Conservation (phyloP, 371 early-diverging fungal genomes). For the Rhizopus stolonifer region DNA sequence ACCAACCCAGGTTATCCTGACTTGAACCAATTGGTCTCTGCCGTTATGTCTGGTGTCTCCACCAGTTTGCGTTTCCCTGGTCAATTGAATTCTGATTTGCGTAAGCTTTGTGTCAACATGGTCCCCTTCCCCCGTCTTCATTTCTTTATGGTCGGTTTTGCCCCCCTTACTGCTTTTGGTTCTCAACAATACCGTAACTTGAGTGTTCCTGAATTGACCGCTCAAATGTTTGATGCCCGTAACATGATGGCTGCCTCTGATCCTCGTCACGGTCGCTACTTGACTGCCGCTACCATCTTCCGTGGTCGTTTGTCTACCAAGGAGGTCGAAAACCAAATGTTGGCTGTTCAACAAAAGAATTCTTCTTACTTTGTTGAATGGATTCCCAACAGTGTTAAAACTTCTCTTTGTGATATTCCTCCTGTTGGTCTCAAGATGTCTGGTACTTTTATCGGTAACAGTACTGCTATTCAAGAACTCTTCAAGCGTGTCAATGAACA, state of each 20-base stretch:
- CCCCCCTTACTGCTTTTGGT: conserved; percentile 91
- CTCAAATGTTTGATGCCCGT: conserved; percentile 97
- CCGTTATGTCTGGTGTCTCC: conserved; percentile 95
- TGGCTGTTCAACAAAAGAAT: conserved; percentile 93
- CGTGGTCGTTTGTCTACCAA: conserved; percentile 98
- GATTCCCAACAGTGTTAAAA: conserved; percentile 99
- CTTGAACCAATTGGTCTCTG: conserved; percentile 83
- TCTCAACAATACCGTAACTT: conserved; percentile 87
- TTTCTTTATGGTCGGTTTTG: conserved; percentile 99
- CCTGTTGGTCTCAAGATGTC: conserved; percentile 97
- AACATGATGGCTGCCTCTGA: conserved; percentile 99
- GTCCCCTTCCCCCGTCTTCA: conserved; percentile 99
- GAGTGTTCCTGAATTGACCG: conserved; percentile 92
- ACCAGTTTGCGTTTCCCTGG: conserved; percentile 99
- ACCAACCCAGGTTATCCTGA: conserved; percentile 81
- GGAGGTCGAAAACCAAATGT: conserved; percentile 99
- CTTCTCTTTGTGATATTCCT: conserved; percentile 97
- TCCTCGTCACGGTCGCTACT: conserved; percentile 96
- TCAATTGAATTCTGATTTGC: conserved; percentile 97
- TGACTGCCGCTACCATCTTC: conserved; percentile 98
- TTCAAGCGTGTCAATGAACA: conserved; percentile 98
- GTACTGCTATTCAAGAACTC: conserved; percentile 97
- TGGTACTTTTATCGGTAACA: conserved; percentile 98
- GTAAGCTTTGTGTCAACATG: conserved; percentile 99
- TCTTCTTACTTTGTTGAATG: conserved; percentile 98